These are phyloP conservation scores for Ceratocystis smalleyi DNA, from an alignment of 2,329 filamentous ascomycete species.

Conservation along the genomic window DNA sequence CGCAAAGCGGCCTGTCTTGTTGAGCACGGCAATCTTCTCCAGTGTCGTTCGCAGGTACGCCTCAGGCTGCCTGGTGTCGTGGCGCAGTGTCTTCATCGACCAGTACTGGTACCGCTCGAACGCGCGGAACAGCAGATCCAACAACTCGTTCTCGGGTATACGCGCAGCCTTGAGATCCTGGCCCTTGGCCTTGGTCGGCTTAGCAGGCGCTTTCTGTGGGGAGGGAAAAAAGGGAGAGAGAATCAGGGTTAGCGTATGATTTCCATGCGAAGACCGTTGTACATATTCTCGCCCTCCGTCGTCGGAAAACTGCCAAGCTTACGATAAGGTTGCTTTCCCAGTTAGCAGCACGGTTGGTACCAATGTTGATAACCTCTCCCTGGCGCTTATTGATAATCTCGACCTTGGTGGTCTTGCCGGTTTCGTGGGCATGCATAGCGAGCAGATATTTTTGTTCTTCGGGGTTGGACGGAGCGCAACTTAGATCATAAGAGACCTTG, in stretches of 20 bases:
- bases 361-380: constrained; percentile 14
- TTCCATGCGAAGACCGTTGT: not conserved
- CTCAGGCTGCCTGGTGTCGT: constrained; percentile 69
- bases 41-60: constrained; percentile 78
- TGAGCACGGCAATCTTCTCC: constrained; percentile 65
- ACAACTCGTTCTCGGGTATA: constrained; percentile 73
- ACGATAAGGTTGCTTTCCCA: constrained; percentile 41
- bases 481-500: constrained; percentile 59
- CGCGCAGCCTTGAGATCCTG: constrained; percentile 74
- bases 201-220: constrained; percentile 36
- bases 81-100: constrained; percentile 77
- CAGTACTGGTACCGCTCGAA: constrained; percentile 84
- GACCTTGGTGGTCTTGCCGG: constrained; percentile 39
- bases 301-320: constrained; percentile 23
- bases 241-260: constrained; percentile 18
- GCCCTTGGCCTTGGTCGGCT: constrained; percentile 41
- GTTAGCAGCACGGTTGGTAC: constrained; percentile 22
- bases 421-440: constrained; percentile 34
- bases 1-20: constrained; percentile 70
- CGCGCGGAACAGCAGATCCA: constrained; percentile 68
- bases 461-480: constrained; percentile 56
- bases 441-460: constrained; percentile 51
- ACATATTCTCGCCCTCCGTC: not conserved
- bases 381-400: constrained; percentile 27
- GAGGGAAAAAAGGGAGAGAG: not conserved